phyloP scores from a whole-genome alignment of 75 land plant genomes.

The Pinus tabuliformis region DNA sequence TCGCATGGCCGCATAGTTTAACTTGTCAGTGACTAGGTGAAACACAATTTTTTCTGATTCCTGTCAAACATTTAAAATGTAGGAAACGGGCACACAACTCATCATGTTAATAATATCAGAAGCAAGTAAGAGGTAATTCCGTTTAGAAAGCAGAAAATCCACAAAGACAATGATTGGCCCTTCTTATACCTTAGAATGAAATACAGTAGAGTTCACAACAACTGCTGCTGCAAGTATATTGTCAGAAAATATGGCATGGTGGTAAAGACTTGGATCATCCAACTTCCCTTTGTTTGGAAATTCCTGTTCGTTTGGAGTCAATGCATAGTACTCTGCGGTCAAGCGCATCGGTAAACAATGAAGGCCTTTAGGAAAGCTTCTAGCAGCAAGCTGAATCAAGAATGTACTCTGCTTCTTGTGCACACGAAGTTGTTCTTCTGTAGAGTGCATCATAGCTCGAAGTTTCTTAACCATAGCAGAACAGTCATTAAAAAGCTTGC shows the following conservation, averaged over 20 bases:
- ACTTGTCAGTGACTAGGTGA: constrained; percentile 70
- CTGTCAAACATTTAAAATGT: constrained; percentile 20
- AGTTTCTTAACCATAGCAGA: constrained; percentile 52
- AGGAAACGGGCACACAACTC: too few relatives aligned
- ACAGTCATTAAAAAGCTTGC: constrained; percentile 58
- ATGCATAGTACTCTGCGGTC: constrained; percentile 42
- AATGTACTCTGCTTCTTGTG: constrained; percentile 59
- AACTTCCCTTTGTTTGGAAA: constrained; percentile 54
- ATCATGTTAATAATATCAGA: too few relatives aligned
- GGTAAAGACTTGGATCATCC: constrained; percentile 34
- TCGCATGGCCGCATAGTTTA: constrained; percentile 75
- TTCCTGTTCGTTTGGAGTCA: constrained; percentile 24
- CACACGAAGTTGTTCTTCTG: constrained; percentile 59
- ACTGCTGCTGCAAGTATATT: constrained; percentile 70
- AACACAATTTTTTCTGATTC: constrained; percentile 66
- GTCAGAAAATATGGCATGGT: constrained; percentile 78
- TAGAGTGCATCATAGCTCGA: constrained; percentile 59
- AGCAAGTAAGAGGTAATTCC: too few relatives aligned
- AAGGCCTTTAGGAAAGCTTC: constrained; percentile 71
- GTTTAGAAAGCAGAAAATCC: too few relatives aligned
- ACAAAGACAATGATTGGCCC: not conserved
- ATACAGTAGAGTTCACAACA: constrained; percentile 69
- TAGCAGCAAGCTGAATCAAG: constrained; percentile 64
- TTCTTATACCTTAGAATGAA: constrained; percentile 51
- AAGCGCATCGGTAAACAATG: constrained; percentile 72